These are phyloP conservation scores for Saprolegnia diclina DNA, from an alignment of 352 stramenopile genomes.

Conservation along the genomic window DNA sequence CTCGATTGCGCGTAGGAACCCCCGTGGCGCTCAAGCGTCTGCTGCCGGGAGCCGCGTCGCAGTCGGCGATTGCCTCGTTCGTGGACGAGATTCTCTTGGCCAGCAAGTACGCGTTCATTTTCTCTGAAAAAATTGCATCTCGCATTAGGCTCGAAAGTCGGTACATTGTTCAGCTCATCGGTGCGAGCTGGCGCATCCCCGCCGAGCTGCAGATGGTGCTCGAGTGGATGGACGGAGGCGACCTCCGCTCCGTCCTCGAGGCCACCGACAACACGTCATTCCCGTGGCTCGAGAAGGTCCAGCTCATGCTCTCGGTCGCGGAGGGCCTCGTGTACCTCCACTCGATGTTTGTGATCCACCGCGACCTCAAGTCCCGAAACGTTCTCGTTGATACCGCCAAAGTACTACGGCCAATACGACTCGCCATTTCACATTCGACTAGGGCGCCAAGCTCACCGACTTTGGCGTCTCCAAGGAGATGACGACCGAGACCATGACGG, in stretches of 20 bases:
- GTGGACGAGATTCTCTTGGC: conserved; percentile 14
- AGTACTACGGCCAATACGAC: background rate
- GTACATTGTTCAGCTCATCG: conserved; percentile 40
- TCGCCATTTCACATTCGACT: background rate
- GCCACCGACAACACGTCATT: background rate
- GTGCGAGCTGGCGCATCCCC: conserved; percentile 45
- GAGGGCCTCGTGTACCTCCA: conserved; percentile 26
- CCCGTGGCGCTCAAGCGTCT: conserved; percentile 17
- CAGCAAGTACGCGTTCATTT: background rate
- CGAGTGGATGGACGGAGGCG: conserved; percentile 41
- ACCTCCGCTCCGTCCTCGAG: conserved; percentile 28
- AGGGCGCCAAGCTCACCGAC: conserved; percentile 56
- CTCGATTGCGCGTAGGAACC: background rate
- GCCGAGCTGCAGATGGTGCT: conserved; percentile 36
- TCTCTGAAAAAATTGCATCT: background rate
- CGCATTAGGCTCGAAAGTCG: conserved; percentile 34
- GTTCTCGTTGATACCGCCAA: conserved; percentile 16
- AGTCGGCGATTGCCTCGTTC: background rate
- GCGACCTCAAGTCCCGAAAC: conserved; percentile 26
- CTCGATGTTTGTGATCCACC: conserved; percentile 23
- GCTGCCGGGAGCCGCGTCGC: background rate
- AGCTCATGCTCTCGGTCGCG: conserved; percentile 15
- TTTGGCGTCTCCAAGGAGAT: conserved; percentile 33
- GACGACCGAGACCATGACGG: conserved; percentile 25
- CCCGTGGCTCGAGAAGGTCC: conserved; percentile 10